Conservation (phyloP, 106 monocot species). For the Amphibolis antarctica region DNA sequence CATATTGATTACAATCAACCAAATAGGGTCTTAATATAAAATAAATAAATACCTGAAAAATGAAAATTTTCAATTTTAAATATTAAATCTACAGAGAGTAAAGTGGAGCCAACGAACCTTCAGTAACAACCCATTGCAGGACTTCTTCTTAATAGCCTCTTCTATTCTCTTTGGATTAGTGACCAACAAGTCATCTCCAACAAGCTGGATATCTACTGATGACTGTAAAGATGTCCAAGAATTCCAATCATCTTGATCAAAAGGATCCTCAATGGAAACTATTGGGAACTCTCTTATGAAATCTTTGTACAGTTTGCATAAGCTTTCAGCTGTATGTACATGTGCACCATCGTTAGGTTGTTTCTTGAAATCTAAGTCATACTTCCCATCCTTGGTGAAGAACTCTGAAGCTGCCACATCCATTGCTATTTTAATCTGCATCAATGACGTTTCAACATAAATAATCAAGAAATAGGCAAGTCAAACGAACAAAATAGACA, state of each 20-base stretch:
- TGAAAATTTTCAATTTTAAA: no score
- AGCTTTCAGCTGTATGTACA: slow-evolving; percentile 43
- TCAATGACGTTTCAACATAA: neutral
- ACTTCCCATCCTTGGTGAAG: slow-evolving; percentile 67
- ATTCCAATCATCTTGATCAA: slow-evolving; percentile 97
- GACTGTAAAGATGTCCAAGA: slow-evolving; percentile 73
- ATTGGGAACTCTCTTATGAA: slow-evolving; percentile 92
- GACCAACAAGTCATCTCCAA: slow-evolving; percentile 94
- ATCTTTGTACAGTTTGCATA: slow-evolving; percentile 77
- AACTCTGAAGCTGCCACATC: slow-evolving; percentile 97
- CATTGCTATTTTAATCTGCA: slow-evolving; percentile 98
- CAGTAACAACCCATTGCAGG: slow-evolving; percentile 80
- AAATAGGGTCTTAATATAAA: no score
- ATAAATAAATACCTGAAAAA: no score
- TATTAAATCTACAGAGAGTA: neutral
- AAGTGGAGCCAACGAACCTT: slow-evolving; percentile 33
- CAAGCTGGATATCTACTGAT: slow-evolving; percentile 83
- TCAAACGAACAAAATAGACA: neutral
- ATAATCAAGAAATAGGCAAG: neutral
- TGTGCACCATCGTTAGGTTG: slow-evolving; percentile 91
- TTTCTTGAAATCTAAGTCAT: slow-evolving; percentile 86
- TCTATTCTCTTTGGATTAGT: slow-evolving; percentile 92
- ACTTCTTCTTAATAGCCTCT: slow-evolving; percentile 81
- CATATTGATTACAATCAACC: no score
- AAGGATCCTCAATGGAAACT: slow-evolving; percentile 96